These are phyloP conservation scores for Colletotrichum horii DNA, from an alignment of 2,329 filamentous ascomycete species.

Conservation along the genomic window DNA sequence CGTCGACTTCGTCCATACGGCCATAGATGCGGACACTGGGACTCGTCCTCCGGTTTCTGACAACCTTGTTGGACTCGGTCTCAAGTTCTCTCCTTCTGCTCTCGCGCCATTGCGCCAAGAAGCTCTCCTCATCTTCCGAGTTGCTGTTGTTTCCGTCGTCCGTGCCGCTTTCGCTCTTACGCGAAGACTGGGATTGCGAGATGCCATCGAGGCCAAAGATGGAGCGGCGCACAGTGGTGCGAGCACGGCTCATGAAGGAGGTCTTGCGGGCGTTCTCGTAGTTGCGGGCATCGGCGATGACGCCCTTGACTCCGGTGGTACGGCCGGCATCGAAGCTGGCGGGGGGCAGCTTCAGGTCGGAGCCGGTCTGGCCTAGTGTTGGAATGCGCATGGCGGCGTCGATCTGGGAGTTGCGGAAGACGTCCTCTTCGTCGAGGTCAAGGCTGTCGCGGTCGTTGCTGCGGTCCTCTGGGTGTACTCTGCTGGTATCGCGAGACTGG, in stretches of 20 bases:
- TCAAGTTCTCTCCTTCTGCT: conserved; percentile 79
- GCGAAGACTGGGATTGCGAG: conserved; percentile 28
- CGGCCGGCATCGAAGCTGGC: conserved; percentile 69
- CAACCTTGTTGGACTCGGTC: conserved; percentile 57
- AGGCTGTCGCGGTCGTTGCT: conserved; percentile 49
- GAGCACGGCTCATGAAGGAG: conserved; percentile 59
- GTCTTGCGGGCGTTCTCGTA: conserved; percentile 71
- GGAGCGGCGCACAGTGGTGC: conserved; percentile 55
- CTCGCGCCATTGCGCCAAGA: conserved; percentile 86
- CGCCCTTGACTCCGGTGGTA: conserved; percentile 84
- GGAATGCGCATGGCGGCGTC: conserved; percentile 71
- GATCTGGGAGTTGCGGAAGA: conserved; percentile 58
- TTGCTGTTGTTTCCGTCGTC: conserved; percentile 50
- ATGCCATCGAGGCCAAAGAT: conserved; percentile 53
- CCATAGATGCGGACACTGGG: conserved; percentile 82
- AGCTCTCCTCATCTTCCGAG: conserved; percentile 76
- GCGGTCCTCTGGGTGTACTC: conserved; percentile 64
- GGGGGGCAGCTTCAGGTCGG: conserved; percentile 65
- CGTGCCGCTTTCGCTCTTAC: conserved; percentile 52
- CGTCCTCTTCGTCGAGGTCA: conserved; percentile 59
- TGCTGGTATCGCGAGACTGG: conserved; percentile 49
- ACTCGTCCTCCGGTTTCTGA: conserved; percentile 72
- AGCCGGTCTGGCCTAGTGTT: conserved; percentile 48
- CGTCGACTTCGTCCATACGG: conserved; percentile 82
- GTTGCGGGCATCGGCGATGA: conserved; percentile 82